These are phyloP conservation scores for Betula pendula DNA, from an alignment of 306 rosid species.

Conservation along the genomic window DNA sequence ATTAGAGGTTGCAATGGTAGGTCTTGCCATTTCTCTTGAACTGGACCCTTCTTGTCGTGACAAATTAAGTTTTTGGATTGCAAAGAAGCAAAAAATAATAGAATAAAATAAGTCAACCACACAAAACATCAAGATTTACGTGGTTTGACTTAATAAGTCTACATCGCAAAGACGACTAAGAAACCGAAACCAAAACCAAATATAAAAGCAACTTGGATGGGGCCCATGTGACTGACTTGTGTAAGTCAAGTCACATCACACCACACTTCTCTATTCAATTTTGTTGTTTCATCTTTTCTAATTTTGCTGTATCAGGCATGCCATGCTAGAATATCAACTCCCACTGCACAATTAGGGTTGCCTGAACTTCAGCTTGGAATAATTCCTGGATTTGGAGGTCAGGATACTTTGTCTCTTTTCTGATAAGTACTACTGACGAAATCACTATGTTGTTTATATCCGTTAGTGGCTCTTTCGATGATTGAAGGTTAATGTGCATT, in stretches of 20 bases:
- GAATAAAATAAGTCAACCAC: too few relatives aligned
- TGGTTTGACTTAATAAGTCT: too few relatives aligned
- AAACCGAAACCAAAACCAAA: too few relatives aligned
- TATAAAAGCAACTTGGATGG: too few relatives aligned
- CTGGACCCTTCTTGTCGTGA: background rate
- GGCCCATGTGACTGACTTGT: too few relatives aligned
- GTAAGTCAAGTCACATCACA: too few relatives aligned
- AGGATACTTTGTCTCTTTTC: background rate
- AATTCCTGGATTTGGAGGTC: constrained; percentile 99
- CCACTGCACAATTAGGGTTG: constrained; percentile 86
- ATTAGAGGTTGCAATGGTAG: constrained; percentile 94
- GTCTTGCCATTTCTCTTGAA: constrained; percentile 22
- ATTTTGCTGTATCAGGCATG: constrained; percentile 59
- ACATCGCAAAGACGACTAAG: too few relatives aligned
- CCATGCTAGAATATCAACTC: constrained; percentile 83
- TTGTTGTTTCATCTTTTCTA: constrained; percentile 3
- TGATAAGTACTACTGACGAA: background rate
- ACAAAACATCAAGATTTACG: too few relatives aligned
- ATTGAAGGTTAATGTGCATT: background rate
- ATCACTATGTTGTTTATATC: background rate
- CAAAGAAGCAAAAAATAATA: too few relatives aligned
- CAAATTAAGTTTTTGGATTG: too few relatives aligned
- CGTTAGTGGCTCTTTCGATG: background rate
- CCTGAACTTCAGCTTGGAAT: constrained; percentile 98
- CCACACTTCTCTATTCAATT: background rate